Base-by-base conservation (phyloP, 495 filamentous ascomycete species). In the Penicillium flavigenum region DNA sequence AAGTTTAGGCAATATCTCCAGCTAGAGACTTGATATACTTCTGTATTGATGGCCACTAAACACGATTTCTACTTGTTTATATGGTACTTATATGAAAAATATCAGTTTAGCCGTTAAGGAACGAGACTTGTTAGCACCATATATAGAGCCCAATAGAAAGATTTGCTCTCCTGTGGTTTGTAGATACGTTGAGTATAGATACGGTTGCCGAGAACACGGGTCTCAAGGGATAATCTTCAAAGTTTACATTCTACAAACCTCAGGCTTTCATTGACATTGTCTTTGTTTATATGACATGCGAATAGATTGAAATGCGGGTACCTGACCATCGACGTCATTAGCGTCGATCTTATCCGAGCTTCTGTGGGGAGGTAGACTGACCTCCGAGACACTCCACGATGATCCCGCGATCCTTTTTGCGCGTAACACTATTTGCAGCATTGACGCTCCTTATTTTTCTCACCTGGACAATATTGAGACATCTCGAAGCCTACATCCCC, bases 371-470 rank as follows among this genome's bases (percentile, higher is more conserved):
- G 9, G 8, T 5, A 8, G 36, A 39, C 27, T 48, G 11, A 20
- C 9, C 2, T 52, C 36, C 26, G 14, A 29, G 14, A 29, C 24
- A n/a, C 16, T 20, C 27, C 36, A 52, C 3, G n/a, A 49, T 27
- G 14, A 6, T 22, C 22, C 16, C 27, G 39, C 26, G 53, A 47
- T 62, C 19, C 56, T 56, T n/a, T 11, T 19, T 67, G 20, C 64
- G 64, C 14, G 51, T 34, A 51, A 57, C 50, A 20, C 51, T 72
- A 19, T n/a, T 65, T 14, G 48, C 57, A 16, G 63, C 68, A 5
- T 47, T 68, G 7, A 26, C 57, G 11, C 52, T 73, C 43, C 41
- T 57, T 17, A 45, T 63, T n/a, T 54, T 70, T 20, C 34, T 66
- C 12, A 58, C 60, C 41, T 72, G 64, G 59, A 53, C 63, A 6